Evolutionary conservation across 305 asterid genomes (phyloP), one percentile per base, ranked within the genome.

Genomic region (Fraxinus floribunda): DNA sequence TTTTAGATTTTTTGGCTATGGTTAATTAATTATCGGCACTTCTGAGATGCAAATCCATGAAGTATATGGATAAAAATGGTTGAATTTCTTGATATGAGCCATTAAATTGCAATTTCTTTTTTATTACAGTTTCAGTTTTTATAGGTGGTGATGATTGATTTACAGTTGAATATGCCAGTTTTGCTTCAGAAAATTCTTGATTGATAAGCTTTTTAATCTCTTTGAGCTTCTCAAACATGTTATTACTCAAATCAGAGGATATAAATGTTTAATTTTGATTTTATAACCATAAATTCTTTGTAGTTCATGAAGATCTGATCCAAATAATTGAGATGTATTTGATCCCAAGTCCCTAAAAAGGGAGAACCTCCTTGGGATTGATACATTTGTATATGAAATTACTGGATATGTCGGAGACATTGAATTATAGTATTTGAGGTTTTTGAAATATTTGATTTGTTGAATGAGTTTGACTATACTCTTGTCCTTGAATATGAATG

Each of bases 71-170:
- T 34, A 88, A 68, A 8, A 49, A 89, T 82, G 93, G 92, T 88
- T 91, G 93, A 90, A 90, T 88, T 90, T 91, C 90, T 88, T 87
- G 70, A 89, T 85, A 89, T 88, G 92, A 89, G 91, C 89, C 92
- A 1, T 7, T 20, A 29, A 4, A 15, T 15, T 49, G 13, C 46
- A 39, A 39, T 39, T 39, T 39, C 32, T 29, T 29, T 6, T 24
- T 30, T 24, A 70, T 64, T 71, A 7, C 20, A 16, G 35, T 36
- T 46, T 49, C 52, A 10, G 0, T 8, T 41, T 4, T 7, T 30
- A 16, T 36, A 7, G 4, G 84, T 77, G 0, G 20, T 81, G 84
- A 81, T 22, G 84, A 81, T 76, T 16, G 30, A 0, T 49, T 29
- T 18, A n/a, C 84, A 81, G 70, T 81, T 60, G 30, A 64, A 76